Evolutionary conservation across 495 filamentous ascomycete species (phyloP).

Genomic region (Podospora anserina): DNA sequence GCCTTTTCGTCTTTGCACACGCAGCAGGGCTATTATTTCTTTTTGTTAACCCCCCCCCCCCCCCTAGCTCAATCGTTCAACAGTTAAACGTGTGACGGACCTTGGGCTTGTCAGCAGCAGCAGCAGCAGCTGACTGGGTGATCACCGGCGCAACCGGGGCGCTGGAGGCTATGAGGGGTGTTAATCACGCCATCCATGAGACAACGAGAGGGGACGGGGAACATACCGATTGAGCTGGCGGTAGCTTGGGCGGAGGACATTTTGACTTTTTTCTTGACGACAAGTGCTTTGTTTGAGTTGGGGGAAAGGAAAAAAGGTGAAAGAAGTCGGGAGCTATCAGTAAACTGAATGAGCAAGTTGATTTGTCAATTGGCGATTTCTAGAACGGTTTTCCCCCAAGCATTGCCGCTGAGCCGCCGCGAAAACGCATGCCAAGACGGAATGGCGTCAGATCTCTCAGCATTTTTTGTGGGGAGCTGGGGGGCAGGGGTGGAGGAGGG

Average conservation of each 20-base stretch:
- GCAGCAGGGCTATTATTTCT: slow-evolving; percentile 72
- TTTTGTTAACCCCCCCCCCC: slow-evolving; percentile 5
- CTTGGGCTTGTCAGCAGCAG: slow-evolving; percentile 45
- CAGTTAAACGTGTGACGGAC: slow-evolving; percentile 23
- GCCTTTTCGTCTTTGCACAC: slow-evolving; percentile 96
- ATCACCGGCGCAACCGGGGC: slow-evolving; percentile 18
- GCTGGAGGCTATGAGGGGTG: slow-evolving; percentile 33
- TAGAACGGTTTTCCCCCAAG: slow-evolving; percentile 7
- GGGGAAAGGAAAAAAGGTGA: not conserved
- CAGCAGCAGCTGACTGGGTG: slow-evolving; percentile 18
- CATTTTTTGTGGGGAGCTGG: slow-evolving; percentile 20
- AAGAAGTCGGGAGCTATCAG: not conserved
- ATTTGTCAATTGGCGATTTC: slow-evolving; percentile 9
- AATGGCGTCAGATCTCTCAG: not conserved
- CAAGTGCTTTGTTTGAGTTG: not conserved
- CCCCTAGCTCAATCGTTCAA: not conserved
- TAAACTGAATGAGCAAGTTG: not conserved
- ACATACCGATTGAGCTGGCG: not conserved
- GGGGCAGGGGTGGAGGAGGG: not conserved
- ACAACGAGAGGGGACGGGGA: not conserved
- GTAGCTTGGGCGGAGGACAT: not conserved
- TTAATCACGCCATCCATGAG: not conserved
- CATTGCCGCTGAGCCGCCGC: not conserved
- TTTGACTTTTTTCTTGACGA: not conserved
- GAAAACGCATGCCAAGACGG: slow-evolving; percentile 2